phyloP scores from a whole-genome alignment of 2,329 filamentous ascomycete species.

The Epichloe coenophiala region DNA sequence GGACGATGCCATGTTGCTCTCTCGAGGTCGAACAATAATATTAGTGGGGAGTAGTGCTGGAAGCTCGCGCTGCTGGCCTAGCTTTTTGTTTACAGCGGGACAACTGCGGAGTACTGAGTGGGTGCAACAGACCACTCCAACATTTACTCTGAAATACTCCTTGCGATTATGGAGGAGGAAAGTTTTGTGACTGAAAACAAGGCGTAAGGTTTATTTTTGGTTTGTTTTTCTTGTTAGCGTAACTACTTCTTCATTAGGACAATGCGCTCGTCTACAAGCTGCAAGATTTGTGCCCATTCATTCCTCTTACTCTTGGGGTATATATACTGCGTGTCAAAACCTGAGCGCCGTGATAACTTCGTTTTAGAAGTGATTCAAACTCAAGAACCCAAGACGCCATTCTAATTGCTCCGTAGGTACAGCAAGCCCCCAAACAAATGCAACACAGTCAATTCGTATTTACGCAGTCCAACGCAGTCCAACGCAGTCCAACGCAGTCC shows the following conservation, averaged over 20 bases:
- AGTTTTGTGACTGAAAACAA: too few relatives aligned
- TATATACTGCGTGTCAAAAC: neutral
- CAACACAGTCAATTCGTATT: neutral
- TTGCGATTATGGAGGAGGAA: neutral
- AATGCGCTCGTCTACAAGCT: neutral
- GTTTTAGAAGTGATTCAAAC: neutral
- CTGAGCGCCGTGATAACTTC: neutral
- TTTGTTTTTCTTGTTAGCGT: too few relatives aligned
- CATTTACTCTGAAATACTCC: too few relatives aligned
- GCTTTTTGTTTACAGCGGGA: neutral
- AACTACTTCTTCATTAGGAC: neutral
- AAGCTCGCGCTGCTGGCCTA: neutral
- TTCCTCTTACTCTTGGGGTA: neutral
- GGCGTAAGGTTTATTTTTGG: too few relatives aligned
- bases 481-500: neutral
- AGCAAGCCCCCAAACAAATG: neutral
- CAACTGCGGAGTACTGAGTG: neutral
- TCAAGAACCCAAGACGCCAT: neutral
- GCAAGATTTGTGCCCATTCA: neutral
- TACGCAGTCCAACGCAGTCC: too few relatives aligned
- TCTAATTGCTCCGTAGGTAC: neutral
- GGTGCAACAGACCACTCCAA: neutral
- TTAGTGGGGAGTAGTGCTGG: neutral
- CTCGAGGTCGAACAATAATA: neutral
- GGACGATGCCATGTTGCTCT: neutral